Base-by-base conservation (phyloP, 345 rosid species). In the Aegle marmelos region DNA sequence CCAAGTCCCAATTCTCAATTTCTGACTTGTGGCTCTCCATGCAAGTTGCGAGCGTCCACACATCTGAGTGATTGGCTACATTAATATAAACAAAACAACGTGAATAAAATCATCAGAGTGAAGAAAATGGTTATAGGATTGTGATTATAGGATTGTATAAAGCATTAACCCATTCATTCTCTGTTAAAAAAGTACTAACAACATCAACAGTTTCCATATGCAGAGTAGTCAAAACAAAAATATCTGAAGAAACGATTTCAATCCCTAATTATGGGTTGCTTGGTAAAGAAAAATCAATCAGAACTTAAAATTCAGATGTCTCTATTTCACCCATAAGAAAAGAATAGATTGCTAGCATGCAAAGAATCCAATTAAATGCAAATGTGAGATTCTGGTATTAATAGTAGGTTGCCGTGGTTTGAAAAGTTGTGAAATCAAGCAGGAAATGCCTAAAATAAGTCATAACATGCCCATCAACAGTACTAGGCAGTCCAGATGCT, bases 1-100 rank as follows among this genome's bases (percentile, higher is more conserved):
- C 98, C 81, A 96, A 86, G 82, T 94, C 99, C 98, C 98, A 96
- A 80, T 96, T 85, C 64, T 89, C 97, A 86, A 96, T 94, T 87
- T 94, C 97, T 78, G 95, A 92, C 88, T 94, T 94, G 80, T 93
- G 86, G 75, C 83, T 88, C 87, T 94, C 98, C 98, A 94, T 94
- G 71, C 84, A 84, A 36, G 91, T 88, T 61, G 92, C 93, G 69
- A 94, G 86, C 72, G 89, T 88, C 97, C 95, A 92, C 75, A 91
- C 82, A 75, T 94, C 97, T 6, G 95, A 86, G 78, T 90, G 89
- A 72, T 90, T 80, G 68, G 79, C 98, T 94, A 90, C 89, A 88
- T 83, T 65, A 70, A 74, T 73, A 27, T 59, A 63, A 62, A 50
- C 34, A 33, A 37, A 54, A 78, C 27, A 13, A 41, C 24, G 68